Evolutionary conservation across 495 filamentous ascomycete genomes (phyloP).

Genomic region (Amniculicola lignicola): DNA sequence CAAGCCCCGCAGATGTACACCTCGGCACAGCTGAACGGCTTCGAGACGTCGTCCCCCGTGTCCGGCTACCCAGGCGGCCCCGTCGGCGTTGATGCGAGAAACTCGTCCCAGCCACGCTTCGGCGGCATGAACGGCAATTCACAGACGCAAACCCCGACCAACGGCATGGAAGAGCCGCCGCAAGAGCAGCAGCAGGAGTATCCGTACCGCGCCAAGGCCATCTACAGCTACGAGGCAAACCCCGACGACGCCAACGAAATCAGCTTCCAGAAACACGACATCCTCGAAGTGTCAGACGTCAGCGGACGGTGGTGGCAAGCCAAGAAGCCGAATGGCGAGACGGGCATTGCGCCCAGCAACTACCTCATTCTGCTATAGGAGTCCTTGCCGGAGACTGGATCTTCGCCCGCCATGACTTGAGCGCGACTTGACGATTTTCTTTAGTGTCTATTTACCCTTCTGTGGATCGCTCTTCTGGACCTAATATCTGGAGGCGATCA

Average conservation of each 20-base stretch:
- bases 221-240: conserved; percentile 98
- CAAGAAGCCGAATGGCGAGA: conserved; percentile 89
- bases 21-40: conserved; percentile 86
- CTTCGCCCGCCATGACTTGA: conserved; percentile 28
- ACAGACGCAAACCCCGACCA: conserved; percentile 27
- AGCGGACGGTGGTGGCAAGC: conserved; percentile 99
- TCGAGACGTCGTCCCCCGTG: conserved; percentile 92
- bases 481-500: not conserved
- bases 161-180: conserved; percentile 14
- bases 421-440: conserved; percentile 12
- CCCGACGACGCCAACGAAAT: conserved; percentile 98
- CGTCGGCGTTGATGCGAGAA: conserved; percentile 56
- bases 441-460: conserved; percentile 26
- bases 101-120: conserved; percentile 59
- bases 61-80: conserved; percentile 69
- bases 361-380: conserved; percentile 93
- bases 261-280: conserved; percentile 93
- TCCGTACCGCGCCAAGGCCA: conserved; percentile 94
- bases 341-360: conserved; percentile 95
- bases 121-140: conserved; percentile 33
- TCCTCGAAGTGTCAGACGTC: conserved; percentile 94
- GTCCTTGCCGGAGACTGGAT: conserved; percentile 30
- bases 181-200: conserved; percentile 71
- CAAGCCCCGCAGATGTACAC: conserved; percentile 95
- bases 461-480: conserved; percentile 3